Percentiles rank a stretch among this genome's conserved stretches.
Conservation (phyloP, 164 flowering plant species). For the Nymphaea thermarum region DNA sequence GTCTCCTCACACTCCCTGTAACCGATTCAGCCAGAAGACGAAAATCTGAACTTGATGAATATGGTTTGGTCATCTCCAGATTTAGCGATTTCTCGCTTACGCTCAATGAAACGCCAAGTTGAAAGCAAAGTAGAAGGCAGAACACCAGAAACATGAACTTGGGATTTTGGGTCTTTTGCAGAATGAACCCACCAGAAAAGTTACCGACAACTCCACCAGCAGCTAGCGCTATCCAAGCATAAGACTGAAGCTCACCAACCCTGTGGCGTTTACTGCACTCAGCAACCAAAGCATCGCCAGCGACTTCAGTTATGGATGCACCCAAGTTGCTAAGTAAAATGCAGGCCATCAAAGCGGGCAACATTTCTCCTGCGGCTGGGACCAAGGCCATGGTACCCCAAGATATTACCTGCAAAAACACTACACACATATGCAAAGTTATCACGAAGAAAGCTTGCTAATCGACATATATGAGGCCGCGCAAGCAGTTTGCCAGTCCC, state of each 20-base stretch:
- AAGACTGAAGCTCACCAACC: conserved; percentile 62
- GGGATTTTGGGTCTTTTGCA: conserved; percentile 34
- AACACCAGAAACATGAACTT: conserved; percentile 47
- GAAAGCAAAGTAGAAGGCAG: conserved; percentile 36
- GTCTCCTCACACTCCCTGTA: conserved; percentile 26
- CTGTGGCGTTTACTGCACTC: conserved; percentile 55
- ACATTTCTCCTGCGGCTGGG: conserved; percentile 36
- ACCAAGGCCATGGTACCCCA: conserved; percentile 65
- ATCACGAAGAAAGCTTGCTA: not conserved
- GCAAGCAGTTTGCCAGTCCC: too few relatives aligned
- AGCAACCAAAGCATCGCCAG: conserved; percentile 78
- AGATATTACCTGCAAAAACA: conserved; percentile 61
- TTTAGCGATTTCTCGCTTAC: conserved; percentile 55
- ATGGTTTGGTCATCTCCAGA: not conserved
- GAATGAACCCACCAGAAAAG: conserved; percentile 53
- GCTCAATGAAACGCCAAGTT: conserved; percentile 35
- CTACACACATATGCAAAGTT: conserved; percentile 17
- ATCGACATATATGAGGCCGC: too few relatives aligned
- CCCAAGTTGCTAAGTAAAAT: conserved; percentile 77
- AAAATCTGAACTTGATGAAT: conserved; percentile 8
- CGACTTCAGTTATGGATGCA: conserved; percentile 82
- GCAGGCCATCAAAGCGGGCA: conserved; percentile 49
- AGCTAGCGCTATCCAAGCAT: conserved; percentile 71
- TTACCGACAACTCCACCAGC: conserved; percentile 76
- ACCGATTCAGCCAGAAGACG: conserved; percentile 17